Percentiles rank a stretch among this genome's conserved stretches.
Conservation (phyloP, 176 grass and related monocot species). For the Elymus sibiricus region DNA sequence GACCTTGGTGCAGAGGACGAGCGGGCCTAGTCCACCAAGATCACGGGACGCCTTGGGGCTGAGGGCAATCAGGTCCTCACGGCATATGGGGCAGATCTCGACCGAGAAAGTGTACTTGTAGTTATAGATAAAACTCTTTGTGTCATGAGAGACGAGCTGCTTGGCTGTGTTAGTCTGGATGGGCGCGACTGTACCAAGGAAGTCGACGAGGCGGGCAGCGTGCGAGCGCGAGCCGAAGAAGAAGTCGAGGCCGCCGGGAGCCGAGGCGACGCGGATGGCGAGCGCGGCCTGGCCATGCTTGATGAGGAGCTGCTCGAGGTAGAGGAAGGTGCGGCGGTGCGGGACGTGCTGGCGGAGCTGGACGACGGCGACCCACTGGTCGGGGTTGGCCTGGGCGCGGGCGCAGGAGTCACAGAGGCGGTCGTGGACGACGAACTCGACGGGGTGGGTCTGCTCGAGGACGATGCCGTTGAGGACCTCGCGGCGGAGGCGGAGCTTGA, state of each 20-base stretch:
- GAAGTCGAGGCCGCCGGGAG: constrained; percentile 65
- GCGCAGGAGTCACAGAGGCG: constrained; percentile 63
- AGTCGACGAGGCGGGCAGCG: constrained; percentile 69
- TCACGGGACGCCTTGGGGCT: constrained; percentile 61
- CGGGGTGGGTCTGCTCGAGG: constrained; percentile 73
- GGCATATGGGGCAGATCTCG: constrained; percentile 90
- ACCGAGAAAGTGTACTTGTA: constrained; percentile 93
- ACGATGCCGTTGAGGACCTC: constrained; percentile 70
- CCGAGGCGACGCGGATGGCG: constrained; percentile 55
- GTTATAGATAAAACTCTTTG: constrained; percentile 72
- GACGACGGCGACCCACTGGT: constrained; percentile 76
- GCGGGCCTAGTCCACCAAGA: constrained; percentile 72
- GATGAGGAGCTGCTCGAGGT: constrained; percentile 84
- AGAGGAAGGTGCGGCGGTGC: constrained; percentile 86
- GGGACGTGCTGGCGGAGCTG: constrained; percentile 81
- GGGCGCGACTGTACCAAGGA: constrained; percentile 65
- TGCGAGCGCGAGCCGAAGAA: constrained; percentile 79
- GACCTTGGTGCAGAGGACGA: constrained; percentile 80
- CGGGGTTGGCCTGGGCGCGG: constrained; percentile 68
- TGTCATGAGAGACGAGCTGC: constrained; percentile 88
- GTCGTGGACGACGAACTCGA: constrained; percentile 84
- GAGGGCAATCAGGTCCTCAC: constrained; percentile 83
- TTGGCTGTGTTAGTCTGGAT: constrained; percentile 61
- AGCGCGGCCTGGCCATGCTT: constrained; percentile 67
- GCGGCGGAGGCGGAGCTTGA: constrained; percentile 81